Base-by-base conservation (phyloP, 768 basidiomycete species). In the Thelephora aurantiotincta region DNA sequence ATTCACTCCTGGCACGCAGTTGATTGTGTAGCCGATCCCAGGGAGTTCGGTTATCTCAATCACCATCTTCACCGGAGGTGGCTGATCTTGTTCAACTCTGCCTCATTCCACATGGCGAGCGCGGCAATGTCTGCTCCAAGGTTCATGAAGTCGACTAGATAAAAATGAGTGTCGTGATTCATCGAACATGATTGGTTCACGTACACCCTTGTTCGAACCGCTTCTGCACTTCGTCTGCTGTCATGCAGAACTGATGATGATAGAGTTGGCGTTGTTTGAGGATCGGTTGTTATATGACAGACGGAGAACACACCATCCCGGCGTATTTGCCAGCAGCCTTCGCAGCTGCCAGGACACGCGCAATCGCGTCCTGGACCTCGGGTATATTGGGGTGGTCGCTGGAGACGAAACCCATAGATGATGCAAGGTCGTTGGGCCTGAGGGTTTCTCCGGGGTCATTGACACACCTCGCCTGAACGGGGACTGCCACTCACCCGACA, bases 91-190 rank as follows among this genome's bases (percentile, higher is more conserved):
- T 30, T 47, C 12, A 54, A 22, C 34, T 55, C 54, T 18, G 22
- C 46, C 11, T 36, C 50, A 19, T 54, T 55, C 54, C 53, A 54
- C 14, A 47, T 46, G 13, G 45, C 48, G 26, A 60, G 48, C 23
- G 56, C 56, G 43, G 56, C 59, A 35, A 60, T 58, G 35, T 60
- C 59, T 1, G 59, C 57, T 20, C 56, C 56, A 3, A 60, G 57
- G 41, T 54, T 57, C 45, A 58, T 56, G 56, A 60, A 58, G 23
- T 60, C 51, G 35, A 60, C 54, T 55, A 33, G 11, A 45, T 33
- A 19, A 44, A 3, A 14, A 11, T 16, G 33, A 42, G 9, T 2
- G 14, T 19, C 30, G 46, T 43, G 18, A 30, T 46, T 5, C 23
- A 35, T 22, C 7, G 1, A 26, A 12, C 3, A 38, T 11, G 35